A percentile compares a stretch with the other conserved stretches of the same genome.
These are phyloP conservation scores for Lepidium sativum DNA, from an alignment of 345 rosid species.

Conservation along the genomic window DNA sequence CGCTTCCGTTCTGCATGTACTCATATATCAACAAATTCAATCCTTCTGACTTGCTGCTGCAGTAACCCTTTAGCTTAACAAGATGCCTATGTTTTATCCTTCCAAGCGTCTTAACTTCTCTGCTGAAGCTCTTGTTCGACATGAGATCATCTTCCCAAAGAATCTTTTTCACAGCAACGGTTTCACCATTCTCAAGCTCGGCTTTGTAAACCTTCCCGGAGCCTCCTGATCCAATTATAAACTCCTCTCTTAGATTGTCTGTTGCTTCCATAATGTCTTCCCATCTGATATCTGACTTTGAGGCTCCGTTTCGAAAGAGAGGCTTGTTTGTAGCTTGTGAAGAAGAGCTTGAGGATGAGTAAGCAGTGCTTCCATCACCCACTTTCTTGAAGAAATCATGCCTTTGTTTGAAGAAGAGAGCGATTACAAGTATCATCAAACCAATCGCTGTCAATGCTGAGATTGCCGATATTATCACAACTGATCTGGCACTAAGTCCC, in stretches of 20 bases:
- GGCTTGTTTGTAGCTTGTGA: constrained; percentile 57
- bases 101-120: constrained; percentile 81
- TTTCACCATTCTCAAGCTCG: constrained; percentile 53
- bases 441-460: constrained; percentile 57
- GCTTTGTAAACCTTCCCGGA: constrained; percentile 82
- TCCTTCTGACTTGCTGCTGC: constrained; percentile 58
- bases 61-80: constrained; percentile 83
- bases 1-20: constrained; percentile 91
- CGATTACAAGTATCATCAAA: constrained; percentile 45
- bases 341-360: constrained; percentile 50
- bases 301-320: constrained; percentile 47
- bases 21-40: constrained; percentile 77
- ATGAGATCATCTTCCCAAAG: constrained; percentile 62
- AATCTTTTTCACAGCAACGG: constrained; percentile 78
- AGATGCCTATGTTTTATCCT: constrained; percentile 76
- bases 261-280: constrained; percentile 87
- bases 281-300: constrained; percentile 66
- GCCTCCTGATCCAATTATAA: constrained; percentile 87
- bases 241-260: constrained; percentile 59
- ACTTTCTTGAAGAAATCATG: constrained; percentile 34
- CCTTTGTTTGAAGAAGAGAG: constrained; percentile 43
- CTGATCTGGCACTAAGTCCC: constrained; percentile 40
- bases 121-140: constrained; percentile 70
- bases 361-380: constrained; percentile 36
- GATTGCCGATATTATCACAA: constrained; percentile 53